Evolutionary conservation across 192 early-diverging fungal genomes (phyloP), one percentile per base, ranked within the genome.

Genomic region (Backusella liffmaniae): DNA sequence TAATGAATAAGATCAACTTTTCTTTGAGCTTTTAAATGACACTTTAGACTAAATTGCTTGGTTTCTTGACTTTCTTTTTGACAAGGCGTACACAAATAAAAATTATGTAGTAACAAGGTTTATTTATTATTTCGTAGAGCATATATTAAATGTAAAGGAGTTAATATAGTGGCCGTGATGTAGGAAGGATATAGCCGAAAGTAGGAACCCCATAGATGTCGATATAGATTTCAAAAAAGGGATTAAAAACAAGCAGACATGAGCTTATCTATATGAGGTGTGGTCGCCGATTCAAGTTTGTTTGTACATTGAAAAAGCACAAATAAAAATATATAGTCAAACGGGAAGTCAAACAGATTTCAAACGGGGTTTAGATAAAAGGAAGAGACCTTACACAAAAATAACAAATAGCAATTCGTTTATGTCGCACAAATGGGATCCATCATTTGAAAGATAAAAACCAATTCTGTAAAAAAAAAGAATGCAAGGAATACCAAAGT

Each of bases 301-400:
- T 13, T 62, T 62, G 56, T 62, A 62, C 56, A 26, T 59, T 59
- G 23, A 13, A 21, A 59, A 59, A 26, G 23, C 23, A 62, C 56
- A 62, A 62, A 62, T 62, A 29, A 62, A 29, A 62, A 49, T 16
- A 16, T 44, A 23, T 3, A 26, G 23, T 29, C 29, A 2, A 62
- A 62, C 56, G 56, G 56, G 23, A 62, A 4, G 7, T 62, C 29
- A 62, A 62, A 29, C 8, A 12, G 10, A 26, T 62, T 62, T 62
- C 56, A 62, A 62, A 62, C 56, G 56, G 56, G 56, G 56, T 62
- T 62, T 62, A 62, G 56, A 62, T 29, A n/a, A 26, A 62, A 62
- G 12, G 23, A 62, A 62, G 23, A 29, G 4, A 12, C 10, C 56
- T 26, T 62, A 29, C n/a, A 62, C 56, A 62, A 12, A 29, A 26